Evolutionary conservation across 169 alveolate species (phyloP).

Genomic region (Cryptosporidium viatorum): DNA sequence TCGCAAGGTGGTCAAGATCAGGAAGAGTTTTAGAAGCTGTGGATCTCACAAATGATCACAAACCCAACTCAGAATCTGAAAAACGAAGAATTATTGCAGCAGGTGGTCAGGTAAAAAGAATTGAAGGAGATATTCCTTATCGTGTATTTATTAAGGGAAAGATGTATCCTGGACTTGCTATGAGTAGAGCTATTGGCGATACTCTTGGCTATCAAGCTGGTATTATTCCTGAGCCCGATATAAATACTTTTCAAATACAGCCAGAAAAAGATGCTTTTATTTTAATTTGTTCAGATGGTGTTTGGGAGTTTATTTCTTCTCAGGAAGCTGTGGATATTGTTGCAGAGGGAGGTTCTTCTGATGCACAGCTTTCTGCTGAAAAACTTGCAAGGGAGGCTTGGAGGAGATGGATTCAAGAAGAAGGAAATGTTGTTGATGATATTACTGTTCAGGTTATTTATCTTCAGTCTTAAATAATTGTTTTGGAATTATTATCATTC

Average conservation of each 20-base stretch:
- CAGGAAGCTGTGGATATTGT: conserved; percentile 86
- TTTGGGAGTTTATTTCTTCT: conserved; percentile 87
- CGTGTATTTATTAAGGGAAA: conserved; percentile 87
- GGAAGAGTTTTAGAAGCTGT: conserved; percentile 79
- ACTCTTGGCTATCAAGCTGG: conserved; percentile 88
- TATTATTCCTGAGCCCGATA: conserved; percentile 87
- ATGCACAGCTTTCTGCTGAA: conserved; percentile 84
- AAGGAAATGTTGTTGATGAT: conserved; percentile 89
- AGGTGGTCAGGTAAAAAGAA: conserved; percentile 88
- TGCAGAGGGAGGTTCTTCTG: conserved; percentile 79
- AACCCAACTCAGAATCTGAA: conserved; percentile 86
- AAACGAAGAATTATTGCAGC: conserved; percentile 84
- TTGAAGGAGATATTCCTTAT: conserved; percentile 86
- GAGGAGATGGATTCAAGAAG: conserved; percentile 89
- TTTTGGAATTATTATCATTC: background rate
- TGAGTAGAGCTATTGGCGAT: conserved; percentile 93
- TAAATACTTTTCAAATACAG: conserved; percentile 42
- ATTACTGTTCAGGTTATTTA: conserved; percentile 83
- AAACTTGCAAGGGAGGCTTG: conserved; percentile 87
- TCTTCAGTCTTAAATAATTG: conserved; percentile 45
- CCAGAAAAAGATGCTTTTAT: conserved; percentile 81
- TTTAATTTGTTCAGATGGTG: conserved; percentile 88
- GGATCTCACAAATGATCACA: conserved; percentile 85
- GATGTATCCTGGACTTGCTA: conserved; percentile 90
- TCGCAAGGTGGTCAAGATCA: conserved; percentile 82